Evolutionary conservation across 441 rosid genomes (phyloP).

Genomic region (Kokia cookei): DNA sequence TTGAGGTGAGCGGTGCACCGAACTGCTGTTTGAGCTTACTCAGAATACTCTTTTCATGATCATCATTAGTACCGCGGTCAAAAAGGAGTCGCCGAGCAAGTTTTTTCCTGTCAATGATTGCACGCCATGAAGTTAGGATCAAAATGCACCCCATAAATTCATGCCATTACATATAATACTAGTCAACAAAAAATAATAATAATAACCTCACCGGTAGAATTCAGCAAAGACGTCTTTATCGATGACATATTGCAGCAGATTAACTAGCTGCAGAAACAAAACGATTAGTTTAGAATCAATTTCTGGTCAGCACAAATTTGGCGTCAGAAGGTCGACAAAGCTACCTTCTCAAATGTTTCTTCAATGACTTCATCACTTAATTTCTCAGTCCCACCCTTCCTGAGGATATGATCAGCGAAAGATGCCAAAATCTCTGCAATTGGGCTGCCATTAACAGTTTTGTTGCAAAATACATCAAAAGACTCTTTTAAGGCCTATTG

Average conservation of each 20-base stretch:
- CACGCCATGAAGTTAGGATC: not conserved
- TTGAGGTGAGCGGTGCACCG: slow-evolving; percentile 92
- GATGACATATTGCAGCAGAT: slow-evolving; percentile 65
- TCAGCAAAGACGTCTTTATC: slow-evolving; percentile 94
- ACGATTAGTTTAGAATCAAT: slow-evolving; percentile 1
- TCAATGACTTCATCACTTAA: slow-evolving; percentile 91
- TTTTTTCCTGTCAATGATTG: slow-evolving; percentile 60
- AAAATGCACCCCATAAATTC: not conserved
- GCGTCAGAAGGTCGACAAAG: not conserved
- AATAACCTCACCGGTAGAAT: slow-evolving; percentile 60
- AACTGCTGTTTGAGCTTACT: slow-evolving; percentile 93
- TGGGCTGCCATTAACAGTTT: slow-evolving; percentile 76
- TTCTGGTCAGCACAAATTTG: not conserved
- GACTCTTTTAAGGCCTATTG: slow-evolving; percentile 87
- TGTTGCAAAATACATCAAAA: slow-evolving; percentile 87
- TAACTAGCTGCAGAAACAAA: slow-evolving; percentile 53
- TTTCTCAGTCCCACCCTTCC: slow-evolving; percentile 93
- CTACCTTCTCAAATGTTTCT: slow-evolving; percentile 91
- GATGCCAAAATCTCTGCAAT: slow-evolving; percentile 90
- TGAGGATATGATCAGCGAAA: slow-evolving; percentile 83
- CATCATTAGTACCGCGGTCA: slow-evolving; percentile 90
- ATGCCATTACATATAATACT: not conserved
- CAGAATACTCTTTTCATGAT: slow-evolving; percentile 85
- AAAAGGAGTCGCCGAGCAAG: slow-evolving; percentile 87
- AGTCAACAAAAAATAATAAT: not conserved